phyloP scores from a whole-genome alignment of 768 basidiomycete genomes.

The Fistulinella prunicolor region DNA sequence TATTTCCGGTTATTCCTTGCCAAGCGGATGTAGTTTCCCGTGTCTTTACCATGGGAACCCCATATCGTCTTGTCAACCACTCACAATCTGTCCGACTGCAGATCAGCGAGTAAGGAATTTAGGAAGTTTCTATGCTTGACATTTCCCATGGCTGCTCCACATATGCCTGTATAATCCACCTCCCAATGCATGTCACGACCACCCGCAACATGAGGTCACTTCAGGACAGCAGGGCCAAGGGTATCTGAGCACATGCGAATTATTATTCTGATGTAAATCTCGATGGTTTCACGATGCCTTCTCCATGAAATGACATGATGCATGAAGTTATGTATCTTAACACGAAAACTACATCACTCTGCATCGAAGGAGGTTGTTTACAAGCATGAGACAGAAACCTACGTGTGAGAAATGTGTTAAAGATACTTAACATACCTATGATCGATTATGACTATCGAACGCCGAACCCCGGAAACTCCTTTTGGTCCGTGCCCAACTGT shows the following conservation, averaged over 20 bases:
- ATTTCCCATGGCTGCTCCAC: slow-evolving; percentile 11
- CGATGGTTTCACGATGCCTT: too few species aligned
- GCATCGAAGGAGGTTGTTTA: too few species aligned
- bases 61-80: slow-evolving; percentile 2
- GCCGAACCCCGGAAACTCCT: background rate
- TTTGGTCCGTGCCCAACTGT: background rate
- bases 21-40: background rate
- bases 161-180: background rate
- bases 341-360: too few species aligned
- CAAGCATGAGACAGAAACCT: background rate
- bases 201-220: slow-evolving; percentile 3
- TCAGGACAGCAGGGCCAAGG: background rate
- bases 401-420: too few species aligned
- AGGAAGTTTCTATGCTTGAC: background rate
- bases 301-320: background rate
- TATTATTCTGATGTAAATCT: background rate
- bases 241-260: background rate
- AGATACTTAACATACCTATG: too few species aligned
- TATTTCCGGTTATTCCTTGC: slow-evolving; percentile 1
- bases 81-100: background rate
- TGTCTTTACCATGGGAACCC: slow-evolving; percentile 12
- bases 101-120: background rate
- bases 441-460: too few species aligned
- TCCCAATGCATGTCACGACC: background rate
- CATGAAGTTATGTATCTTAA: background rate